Base-by-base conservation (phyloP, 495 filamentous ascomycete genomes). In the Cercophora sp. region DNA sequence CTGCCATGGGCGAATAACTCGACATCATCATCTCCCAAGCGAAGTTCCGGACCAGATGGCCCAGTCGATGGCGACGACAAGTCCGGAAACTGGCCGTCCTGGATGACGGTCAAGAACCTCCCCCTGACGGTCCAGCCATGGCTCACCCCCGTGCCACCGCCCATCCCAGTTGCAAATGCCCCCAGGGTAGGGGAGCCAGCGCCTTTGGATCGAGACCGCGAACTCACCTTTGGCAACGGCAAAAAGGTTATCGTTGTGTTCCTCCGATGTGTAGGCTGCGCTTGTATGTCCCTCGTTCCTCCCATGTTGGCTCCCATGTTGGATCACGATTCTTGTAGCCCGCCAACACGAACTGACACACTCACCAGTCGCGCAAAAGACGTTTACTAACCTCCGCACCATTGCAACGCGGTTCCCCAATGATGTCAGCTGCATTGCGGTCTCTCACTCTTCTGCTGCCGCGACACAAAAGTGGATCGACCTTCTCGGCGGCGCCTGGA, bases 261-360 rank as follows among this genome's bases (percentile, higher is more conserved):
- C 60, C 59, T 82, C 11, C 65, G 79, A 20, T 80, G 79, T 53
- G 78, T 79, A 25, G 79, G 78, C 23, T 83, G 79, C 59, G 79
- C 78, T 32, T 80, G 75, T 71, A 62, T 40, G 64, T 55, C 20
- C 8, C 25, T 23, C 13, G 34, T 53, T 37, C 41, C 23, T 20
- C 29, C 49, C 4, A 16, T 16, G 8, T 8, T 10, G 24, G 19
- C 24, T 18, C 34, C 43, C 25, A 49, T 53, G 8, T n/a, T n/a
- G n/a, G n/a, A n/a, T n/a, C n/a, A n/a, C n/a, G n/a, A n/a, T n/a
- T n/a, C n/a, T n/a, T n/a, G n/a, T n/a, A n/a, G n/a, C n/a, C n/a
- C n/a, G n/a, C n/a, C n/a, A n/a, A 25, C 19, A 4, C 18, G 19
- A 23, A 13, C 40, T 31, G 51, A 35, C 35, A 47, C 35, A 32